These are phyloP conservation scores for Rutidosis leptorrhynchoides DNA, from an alignment of 129 eudicot genomes.

Conservation along the genomic window DNA sequence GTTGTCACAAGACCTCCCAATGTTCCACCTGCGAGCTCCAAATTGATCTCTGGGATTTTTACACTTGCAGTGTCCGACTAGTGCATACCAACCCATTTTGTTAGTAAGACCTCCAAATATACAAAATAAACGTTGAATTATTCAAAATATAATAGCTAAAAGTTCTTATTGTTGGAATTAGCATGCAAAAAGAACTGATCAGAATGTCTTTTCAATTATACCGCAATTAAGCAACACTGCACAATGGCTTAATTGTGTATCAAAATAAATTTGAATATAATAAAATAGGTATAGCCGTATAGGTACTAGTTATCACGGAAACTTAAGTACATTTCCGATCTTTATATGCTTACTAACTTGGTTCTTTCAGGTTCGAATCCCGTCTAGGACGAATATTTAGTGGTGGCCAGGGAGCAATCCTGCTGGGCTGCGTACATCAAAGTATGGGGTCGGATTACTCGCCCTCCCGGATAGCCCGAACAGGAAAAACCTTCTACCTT, in stretches of 20 bases:
- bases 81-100: constrained; percentile 16
- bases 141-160: background rate
- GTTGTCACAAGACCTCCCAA: constrained; percentile 92
- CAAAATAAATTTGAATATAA: background rate
- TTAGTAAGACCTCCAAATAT: background rate
- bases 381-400: too few species aligned
- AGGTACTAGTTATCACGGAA: background rate
- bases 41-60: constrained; percentile 71
- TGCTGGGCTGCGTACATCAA: too few species aligned
- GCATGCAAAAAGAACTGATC: background rate
- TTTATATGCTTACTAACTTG: background rate
- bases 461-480: too few species aligned
- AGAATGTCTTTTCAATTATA: constrained; percentile 5
- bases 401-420: too few species aligned
- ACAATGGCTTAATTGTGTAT: background rate
- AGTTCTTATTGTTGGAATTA: background rate
- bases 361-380: too few species aligned
- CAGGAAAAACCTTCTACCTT: too few species aligned
- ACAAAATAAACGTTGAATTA: constrained; percentile 1
- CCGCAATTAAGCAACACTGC: background rate
- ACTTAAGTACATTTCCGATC: background rate
- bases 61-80: constrained; percentile 93
- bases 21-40: constrained; percentile 90
- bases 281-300: too few species aligned
- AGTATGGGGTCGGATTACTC: too few species aligned